Percentiles rank a stretch among this genome's conserved stretches.
These are phyloP conservation scores for Trichoderma sp. DNA, from an alignment of 2,329 filamentous ascomycete species.

Conservation along the genomic window DNA sequence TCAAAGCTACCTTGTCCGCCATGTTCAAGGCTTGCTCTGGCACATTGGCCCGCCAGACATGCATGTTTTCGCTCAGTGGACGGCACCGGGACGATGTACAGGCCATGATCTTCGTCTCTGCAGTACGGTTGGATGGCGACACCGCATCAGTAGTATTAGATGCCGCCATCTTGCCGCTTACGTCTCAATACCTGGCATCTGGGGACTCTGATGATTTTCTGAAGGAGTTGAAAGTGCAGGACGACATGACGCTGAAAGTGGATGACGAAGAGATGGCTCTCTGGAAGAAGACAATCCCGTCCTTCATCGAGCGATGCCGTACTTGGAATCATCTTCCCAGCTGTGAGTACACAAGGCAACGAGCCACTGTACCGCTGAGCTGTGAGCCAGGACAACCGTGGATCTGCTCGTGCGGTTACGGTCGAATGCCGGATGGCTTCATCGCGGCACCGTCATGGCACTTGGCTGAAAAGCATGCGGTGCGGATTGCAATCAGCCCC, in stretches of 20 bases:
- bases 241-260: constrained; percentile 46
- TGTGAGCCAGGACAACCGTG: constrained; percentile 42
- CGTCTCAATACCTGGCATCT: constrained; percentile 39
- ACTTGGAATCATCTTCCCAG: constrained; percentile 47
- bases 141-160: constrained; percentile 49
- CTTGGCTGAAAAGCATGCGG: constrained; percentile 46
- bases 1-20: constrained; percentile 53
- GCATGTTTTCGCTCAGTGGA: constrained; percentile 48
- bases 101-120: constrained; percentile 45
- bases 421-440: constrained; percentile 46
- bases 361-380: constrained; percentile 45
- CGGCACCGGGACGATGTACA: constrained; percentile 45
- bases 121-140: constrained; percentile 48
- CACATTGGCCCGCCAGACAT: constrained; percentile 49
- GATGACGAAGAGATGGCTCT: constrained; percentile 60
- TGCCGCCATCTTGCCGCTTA: constrained; percentile 51
- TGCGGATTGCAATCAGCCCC: constrained; percentile 61
- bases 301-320: constrained; percentile 52
- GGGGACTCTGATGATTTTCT: constrained; percentile 45
- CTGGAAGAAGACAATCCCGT: constrained; percentile 51
- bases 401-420: constrained; percentile 52
- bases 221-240: constrained; percentile 41
- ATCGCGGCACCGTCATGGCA: constrained; percentile 49
- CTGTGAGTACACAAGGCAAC: constrained; percentile 48
- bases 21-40: constrained; percentile 52